These are phyloP conservation scores for Cetraspora pellucida DNA, from an alignment of 192 early-diverging fungal genomes.

Conservation along the genomic window DNA sequence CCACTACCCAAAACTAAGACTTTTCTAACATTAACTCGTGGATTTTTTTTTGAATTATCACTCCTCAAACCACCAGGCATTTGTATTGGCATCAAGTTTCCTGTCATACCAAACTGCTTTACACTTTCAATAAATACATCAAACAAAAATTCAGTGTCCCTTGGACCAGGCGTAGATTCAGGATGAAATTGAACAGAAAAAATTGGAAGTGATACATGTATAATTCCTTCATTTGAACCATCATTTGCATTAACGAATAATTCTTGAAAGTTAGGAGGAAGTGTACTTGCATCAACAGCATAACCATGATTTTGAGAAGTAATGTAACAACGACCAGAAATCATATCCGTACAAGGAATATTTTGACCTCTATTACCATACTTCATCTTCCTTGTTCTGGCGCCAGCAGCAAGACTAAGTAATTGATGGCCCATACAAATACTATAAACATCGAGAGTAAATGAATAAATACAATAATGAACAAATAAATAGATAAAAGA, in stretches of 20 bases:
- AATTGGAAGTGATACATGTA: slow-evolving; percentile 85
- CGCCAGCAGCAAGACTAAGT: slow-evolving; percentile 90
- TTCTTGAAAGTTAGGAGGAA: slow-evolving; percentile 77
- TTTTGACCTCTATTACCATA: slow-evolving; percentile 99
- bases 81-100: slow-evolving; percentile 74
- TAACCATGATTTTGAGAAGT: slow-evolving; percentile 99
- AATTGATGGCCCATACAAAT: slow-evolving; percentile 99
- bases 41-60: slow-evolving; percentile 46
- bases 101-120: slow-evolving; percentile 65
- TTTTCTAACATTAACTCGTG: slow-evolving; percentile 68
- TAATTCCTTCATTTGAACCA: slow-evolving; percentile 98
- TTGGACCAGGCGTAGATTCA: slow-evolving; percentile 93
- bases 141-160: slow-evolving; percentile 97
- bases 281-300: slow-evolving; percentile 83
- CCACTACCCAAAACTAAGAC: slow-evolving; percentile 95
- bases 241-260: slow-evolving; percentile 99
- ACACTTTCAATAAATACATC: slow-evolving; percentile 89
- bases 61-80: slow-evolving; percentile 63
- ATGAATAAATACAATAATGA: not conserved
- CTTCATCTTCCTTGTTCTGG: slow-evolving; percentile 93
- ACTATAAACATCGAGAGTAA: not conserved
- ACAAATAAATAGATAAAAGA: not conserved
- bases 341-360: slow-evolving; percentile 96
- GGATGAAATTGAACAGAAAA: slow-evolving; percentile 99
- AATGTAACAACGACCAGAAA: slow-evolving; percentile 97